phyloP scores from a whole-genome alignment of 1,284 basidiomycete species.

The Trichosporon inkin region DNA sequence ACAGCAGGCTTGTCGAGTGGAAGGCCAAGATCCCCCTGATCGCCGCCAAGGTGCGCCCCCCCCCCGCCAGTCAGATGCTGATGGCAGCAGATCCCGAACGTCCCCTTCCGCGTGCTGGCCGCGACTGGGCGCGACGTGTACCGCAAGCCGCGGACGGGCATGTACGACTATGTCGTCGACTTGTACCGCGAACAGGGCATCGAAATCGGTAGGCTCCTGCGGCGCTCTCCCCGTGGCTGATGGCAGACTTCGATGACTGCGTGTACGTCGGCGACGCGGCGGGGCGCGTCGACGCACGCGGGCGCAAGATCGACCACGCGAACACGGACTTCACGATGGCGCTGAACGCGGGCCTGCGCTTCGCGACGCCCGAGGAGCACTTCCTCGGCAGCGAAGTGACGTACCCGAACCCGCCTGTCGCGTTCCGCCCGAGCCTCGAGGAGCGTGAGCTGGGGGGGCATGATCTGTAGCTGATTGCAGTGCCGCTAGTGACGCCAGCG shows the following conservation, averaged over 20 bases:
- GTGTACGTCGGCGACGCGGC: slow-evolving; percentile 90
- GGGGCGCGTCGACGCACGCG: slow-evolving; percentile 6
- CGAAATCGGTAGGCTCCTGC: slow-evolving; percentile 61
- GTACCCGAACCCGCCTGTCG: slow-evolving; percentile 38
- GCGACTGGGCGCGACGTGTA: slow-evolving; percentile 62
- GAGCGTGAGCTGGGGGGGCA: not conserved
- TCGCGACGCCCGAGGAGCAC: slow-evolving; percentile 67
- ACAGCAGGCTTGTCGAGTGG: slow-evolving; percentile 54
- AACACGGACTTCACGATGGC: slow-evolving; percentile 83
- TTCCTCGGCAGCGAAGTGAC: slow-evolving; percentile 60
- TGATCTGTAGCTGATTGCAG: slow-evolving; percentile 37
- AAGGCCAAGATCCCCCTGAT: slow-evolving; percentile 69
- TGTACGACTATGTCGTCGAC: slow-evolving; percentile 69
- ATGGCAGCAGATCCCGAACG: slow-evolving; percentile 22
- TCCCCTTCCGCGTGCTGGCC: slow-evolving; percentile 76
- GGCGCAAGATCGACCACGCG: slow-evolving; percentile 59
- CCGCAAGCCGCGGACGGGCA: slow-evolving; percentile 85
- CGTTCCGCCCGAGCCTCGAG: slow-evolving; percentile 35
- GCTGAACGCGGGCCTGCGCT: slow-evolving; percentile 65
- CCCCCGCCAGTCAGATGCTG: not conserved
- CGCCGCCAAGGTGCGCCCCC: slow-evolving; percentile 60
- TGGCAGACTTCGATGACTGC: slow-evolving; percentile 60
- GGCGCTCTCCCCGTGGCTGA: slow-evolving; percentile 1
- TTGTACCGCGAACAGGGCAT: slow-evolving; percentile 60
- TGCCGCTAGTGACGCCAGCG: slow-evolving; percentile 61